Base-by-base conservation (phyloP, 176 grass and related monocot species). In the Carex parvula region DNA sequence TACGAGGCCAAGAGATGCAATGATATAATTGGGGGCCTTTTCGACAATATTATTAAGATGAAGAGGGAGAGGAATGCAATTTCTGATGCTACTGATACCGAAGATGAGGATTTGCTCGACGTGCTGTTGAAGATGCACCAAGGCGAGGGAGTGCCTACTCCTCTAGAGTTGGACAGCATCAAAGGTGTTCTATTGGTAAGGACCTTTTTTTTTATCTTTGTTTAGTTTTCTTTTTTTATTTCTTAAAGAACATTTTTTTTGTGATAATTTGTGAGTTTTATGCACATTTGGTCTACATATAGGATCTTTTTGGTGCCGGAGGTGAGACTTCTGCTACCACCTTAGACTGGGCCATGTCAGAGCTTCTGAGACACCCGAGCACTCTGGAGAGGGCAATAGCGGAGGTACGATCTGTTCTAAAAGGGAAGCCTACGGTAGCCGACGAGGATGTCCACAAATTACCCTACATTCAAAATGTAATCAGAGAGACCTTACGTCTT, bases 261-360 rank as follows among this genome's bases (percentile, higher is more conserved):
- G 12, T 33, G 1, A 0, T 3, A 50, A 30, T 39, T 63, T 41
- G 10, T 4, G 2, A 6, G 21, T 64, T n/a, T 2, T 41, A 37
- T 41, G 14, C 1, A 50, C 46, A 50, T 50, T 54, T 30, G 5
- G 46, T 50, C 11, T 15, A 3, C 9, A 8, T 7, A 63, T 83
- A 93, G 91, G 87, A 93, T 70, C 70, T 94, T 32, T 90, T 94
- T 9, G 90, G 79, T 11, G 92, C 84, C 0, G 92, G 90, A 22
- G 89, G 84, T 64, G 92, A 92, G 75, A 94, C 90, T 1, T 88
- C 92, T 7, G 55, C 90, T 13, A 88, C 90, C 17, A 88, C 84
- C 24, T 54, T 94, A 33, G 84, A 90, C 35, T 94, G 92, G 92
- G 82, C 86, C 0, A 87, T 94, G 0, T 85, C 88, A 9, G 92